Evolutionary conservation across 2,329 filamentous ascomycete genomes (phyloP).

Genomic region (Ceratocystis diversiconidia): DNA sequence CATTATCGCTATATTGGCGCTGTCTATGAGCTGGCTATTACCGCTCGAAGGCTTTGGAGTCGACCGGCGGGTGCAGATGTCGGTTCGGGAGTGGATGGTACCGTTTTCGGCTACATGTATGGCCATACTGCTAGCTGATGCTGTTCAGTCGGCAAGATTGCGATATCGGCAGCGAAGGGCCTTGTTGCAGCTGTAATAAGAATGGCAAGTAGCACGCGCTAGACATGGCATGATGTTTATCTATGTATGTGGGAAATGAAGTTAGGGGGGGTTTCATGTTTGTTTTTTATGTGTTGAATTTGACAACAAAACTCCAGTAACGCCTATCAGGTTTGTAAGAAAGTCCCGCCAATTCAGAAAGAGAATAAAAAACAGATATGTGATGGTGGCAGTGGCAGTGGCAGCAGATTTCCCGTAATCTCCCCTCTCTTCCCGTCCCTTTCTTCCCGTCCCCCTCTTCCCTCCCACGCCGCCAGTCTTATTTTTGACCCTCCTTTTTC

Average conservation of each 20-base stretch:
- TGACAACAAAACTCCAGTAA: slow-evolving; percentile 17
- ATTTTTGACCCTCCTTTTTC: not conserved
- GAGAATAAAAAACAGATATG: slow-evolving; percentile 6
- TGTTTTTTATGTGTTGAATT: slow-evolving; percentile 15
- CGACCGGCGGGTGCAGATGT: not conserved
- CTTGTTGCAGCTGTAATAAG: slow-evolving; percentile 4
- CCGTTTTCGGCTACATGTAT: not conserved
- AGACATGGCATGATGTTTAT: not conserved
- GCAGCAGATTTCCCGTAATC: not conserved
- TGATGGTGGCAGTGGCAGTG: too few species aligned
- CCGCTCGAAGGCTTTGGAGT: not conserved
- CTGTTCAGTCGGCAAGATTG: not conserved
- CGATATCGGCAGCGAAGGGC: not conserved
- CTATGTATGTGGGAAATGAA: not conserved
- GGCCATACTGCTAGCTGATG: not conserved
- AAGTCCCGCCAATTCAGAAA: slow-evolving; percentile 16
- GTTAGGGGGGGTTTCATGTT: not conserved
- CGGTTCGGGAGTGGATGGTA: not conserved
- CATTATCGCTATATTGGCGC: not conserved
- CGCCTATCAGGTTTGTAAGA: slow-evolving; percentile 16
- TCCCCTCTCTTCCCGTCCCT: not conserved
- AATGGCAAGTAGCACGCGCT: not conserved
- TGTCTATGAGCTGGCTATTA: not conserved
- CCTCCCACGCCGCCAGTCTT: not conserved
- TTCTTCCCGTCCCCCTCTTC: not conserved